Percentiles rank a stretch among this genome's conserved stretches.
Conservation (phyloP, 2,329 filamentous ascomycete species). For the Didymella sp. region DNA sequence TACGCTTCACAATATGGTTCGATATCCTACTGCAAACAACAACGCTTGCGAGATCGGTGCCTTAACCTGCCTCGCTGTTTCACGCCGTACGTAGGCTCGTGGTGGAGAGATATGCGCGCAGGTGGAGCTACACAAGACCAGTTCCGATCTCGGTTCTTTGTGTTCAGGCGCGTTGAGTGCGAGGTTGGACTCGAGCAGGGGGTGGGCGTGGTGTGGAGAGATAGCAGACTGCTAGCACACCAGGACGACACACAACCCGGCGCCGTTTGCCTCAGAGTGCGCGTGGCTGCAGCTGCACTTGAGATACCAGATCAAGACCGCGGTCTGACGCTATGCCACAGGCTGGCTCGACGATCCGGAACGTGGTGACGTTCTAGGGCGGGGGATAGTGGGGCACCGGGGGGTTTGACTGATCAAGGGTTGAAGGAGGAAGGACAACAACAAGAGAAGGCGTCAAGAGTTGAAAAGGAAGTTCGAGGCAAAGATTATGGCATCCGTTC, state of each 20-base stretch:
- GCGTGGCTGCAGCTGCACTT: constrained; percentile 23
- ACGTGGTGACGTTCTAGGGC: constrained; percentile 33
- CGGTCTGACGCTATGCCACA: constrained; percentile 28
- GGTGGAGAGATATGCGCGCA: constrained; percentile 37
- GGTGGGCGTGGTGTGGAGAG: constrained; percentile 1
- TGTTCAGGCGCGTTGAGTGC: constrained; percentile 13
- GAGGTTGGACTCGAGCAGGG: constrained; percentile 2
- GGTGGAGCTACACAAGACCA: constrained; percentile 32
- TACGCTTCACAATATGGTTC: not conserved
- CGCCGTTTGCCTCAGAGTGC: constrained; percentile 3
- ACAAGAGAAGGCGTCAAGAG: constrained; percentile 6
- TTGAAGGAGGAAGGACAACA: constrained; percentile 15
- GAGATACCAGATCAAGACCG: constrained; percentile 26
- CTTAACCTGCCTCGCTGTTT: constrained; percentile 12
- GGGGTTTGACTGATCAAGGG: constrained; percentile 11
- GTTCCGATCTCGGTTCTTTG: constrained; percentile 36
- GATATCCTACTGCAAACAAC: constrained; percentile 1
- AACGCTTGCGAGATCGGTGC: constrained; percentile 23
- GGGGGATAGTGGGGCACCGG: constrained; percentile 20
- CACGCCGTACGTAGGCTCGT: constrained; percentile 22
- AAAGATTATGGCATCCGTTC: constrained; percentile 27
- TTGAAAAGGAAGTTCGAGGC: constrained; percentile 18
- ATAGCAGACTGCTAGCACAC: constrained; percentile 5
- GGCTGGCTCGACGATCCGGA: constrained; percentile 27
- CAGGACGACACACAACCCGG: constrained; percentile 3